Percentiles rank a stretch among this genome's conserved stretches.
Conservation (phyloP, 2,329 filamentous ascomycete genomes). For the Rasamsonia emersonii region DNA sequence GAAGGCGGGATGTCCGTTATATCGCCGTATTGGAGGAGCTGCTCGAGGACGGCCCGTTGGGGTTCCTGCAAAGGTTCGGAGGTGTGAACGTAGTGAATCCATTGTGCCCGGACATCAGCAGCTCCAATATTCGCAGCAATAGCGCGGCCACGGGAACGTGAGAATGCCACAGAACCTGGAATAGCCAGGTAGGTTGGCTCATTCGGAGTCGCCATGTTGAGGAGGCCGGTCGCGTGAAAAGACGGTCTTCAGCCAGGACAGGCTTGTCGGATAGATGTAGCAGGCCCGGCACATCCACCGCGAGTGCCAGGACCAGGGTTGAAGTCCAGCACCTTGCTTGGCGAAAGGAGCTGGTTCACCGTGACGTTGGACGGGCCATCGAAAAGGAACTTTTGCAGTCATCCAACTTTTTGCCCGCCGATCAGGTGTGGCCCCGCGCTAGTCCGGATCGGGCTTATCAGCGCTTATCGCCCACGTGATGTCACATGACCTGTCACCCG, state of each 20-base stretch:
- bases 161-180: constrained; percentile 36
- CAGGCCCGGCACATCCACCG: no score
- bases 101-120: constrained; percentile 38
- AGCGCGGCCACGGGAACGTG: constrained; percentile 35
- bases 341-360: no score
- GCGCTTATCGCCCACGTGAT: no score
- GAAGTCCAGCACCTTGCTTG: no score
- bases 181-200: constrained; percentile 27
- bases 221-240: constrained; percentile 5
- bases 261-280: no score
- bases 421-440: constrained; percentile 9
- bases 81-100: constrained; percentile 58
- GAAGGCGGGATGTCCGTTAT: constrained; percentile 38
- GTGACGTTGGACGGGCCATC: background rate
- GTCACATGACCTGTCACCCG: no score
- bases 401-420: constrained; percentile 2
- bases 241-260: no score
- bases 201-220: constrained; percentile 25
- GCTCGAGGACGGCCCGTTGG: constrained; percentile 46
- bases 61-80: constrained; percentile 38
- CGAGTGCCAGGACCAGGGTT: no score
- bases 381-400: constrained; percentile 7
- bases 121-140: constrained; percentile 36
- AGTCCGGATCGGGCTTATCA: constrained; percentile 8
- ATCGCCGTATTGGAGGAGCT: constrained; percentile 54